Percentiles rank a stretch among this genome's conserved stretches.
These are phyloP conservation scores for Erodium texanum DNA, from an alignment of 441 rosid genomes.

Conservation along the genomic window DNA sequence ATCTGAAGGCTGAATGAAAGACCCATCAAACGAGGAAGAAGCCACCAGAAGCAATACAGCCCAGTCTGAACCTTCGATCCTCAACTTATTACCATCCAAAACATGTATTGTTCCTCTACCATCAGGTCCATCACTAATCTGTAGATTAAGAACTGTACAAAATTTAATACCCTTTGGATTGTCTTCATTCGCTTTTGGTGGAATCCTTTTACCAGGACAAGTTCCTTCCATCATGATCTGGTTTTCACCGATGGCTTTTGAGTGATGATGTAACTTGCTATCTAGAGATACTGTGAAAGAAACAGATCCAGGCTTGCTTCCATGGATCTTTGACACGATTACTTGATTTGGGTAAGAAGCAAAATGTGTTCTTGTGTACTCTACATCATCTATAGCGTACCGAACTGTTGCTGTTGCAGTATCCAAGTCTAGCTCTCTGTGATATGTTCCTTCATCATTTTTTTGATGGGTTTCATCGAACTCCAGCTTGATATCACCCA, in stretches of 20 bases:
- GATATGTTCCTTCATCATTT: constrained; percentile 14
- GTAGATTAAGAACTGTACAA: constrained; percentile 17
- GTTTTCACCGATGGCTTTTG: constrained; percentile 3
- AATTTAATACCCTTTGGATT: constrained; percentile 18
- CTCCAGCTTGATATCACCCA: constrained; percentile 22
- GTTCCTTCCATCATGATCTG: constrained; percentile 21
- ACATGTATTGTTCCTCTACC: constrained; percentile 11
- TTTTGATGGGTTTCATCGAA: constrained; percentile 18
- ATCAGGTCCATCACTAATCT: constrained; percentile 18
- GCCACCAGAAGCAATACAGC: constrained; percentile 19
- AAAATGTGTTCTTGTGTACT: constrained; percentile 19
- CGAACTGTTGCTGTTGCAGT: constrained; percentile 21
- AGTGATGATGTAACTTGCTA: constrained; percentile 20
- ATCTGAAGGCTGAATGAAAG: constrained; percentile 16
- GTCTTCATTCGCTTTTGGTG: constrained; percentile 8
- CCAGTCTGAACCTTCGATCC: constrained; percentile 20
- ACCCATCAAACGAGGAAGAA: constrained; percentile 22
- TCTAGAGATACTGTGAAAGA: constrained; percentile 20
- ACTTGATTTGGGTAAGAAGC: constrained; percentile 21
- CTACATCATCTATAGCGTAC: constrained; percentile 15
- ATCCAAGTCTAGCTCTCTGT: constrained; percentile 23
- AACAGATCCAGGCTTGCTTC: constrained; percentile 19
- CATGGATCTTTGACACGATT: constrained; percentile 15
- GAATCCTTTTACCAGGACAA: constrained; percentile 22
- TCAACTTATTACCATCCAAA: constrained; percentile 19